Base-by-base conservation (phyloP, 805 yeast species). In the Suhomyces faveliae region DNA sequence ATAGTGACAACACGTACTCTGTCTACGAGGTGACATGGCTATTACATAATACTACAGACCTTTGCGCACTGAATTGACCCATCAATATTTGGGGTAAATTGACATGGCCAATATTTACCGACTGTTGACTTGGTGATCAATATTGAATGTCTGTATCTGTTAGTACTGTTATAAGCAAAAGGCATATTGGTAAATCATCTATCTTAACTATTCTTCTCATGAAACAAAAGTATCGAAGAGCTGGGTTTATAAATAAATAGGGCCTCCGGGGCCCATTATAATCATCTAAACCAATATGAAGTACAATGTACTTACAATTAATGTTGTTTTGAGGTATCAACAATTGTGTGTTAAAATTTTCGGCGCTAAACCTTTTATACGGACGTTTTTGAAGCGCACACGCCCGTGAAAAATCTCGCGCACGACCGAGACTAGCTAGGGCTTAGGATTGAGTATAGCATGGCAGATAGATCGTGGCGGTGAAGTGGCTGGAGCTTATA, bases 201-300 rank as follows among this genome's bases (percentile, higher is more conserved):
- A 51, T 55, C 54, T 55, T 52, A 50, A 51, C 49, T 39, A 42
- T 50, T 56, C 55, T 54, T 57, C 61, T 57, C 61, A 57, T 57
- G 59, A 57, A 57, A 57, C 59, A 57, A 50, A 52, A 51, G 39
- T 53, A 54, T 57, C 61, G 61, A 57, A 57, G 61, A 57, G 61
- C 61, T 57, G 61, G 61, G 61, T 57, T 57, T 57, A 57, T 57
- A 53, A 35, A 40, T 40, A 42, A 45, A 51, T 56, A 52, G 60
- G 52, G 58, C 59, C 61, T 50, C 53, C 56, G 41, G 52, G 61
- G 61, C 59, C 51, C 59, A 51, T 55, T 57, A 52, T 57, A 57
- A 57, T 57, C 60, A 57, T 57, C 24, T 56, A 15, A 43, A 43
- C 42, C 21, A 13, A 37, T 19, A 17, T 8, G 13, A n/a, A 27